Base-by-base conservation (phyloP, 805 yeast genomes). In the Priceomyces medius region DNA sequence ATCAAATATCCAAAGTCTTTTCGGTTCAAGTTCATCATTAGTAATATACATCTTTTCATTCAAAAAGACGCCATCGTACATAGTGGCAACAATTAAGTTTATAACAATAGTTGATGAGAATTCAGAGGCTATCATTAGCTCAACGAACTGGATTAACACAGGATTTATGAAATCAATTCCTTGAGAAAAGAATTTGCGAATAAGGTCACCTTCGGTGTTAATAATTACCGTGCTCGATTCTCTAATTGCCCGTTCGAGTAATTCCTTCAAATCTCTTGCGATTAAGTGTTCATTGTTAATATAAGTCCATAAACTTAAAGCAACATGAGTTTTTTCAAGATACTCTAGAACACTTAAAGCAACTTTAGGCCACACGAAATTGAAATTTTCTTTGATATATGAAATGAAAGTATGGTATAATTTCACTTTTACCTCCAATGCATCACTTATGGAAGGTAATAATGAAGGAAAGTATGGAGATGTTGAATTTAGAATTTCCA, bases 381-480 rank as follows among this genome's bases (percentile, higher is more conserved):
- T 51, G 44, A 80, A 79, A 54, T 82, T 81, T 3, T 59, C 40
- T 27, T 68, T 58, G 10, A 73, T 59, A 46, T 70, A 83, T 2
- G 53, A 53, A 8, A 80, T 65, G 13, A 85, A 65, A 39, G 64
- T 68, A 39, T 64, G 61, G 37, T 71, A 64, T 37, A 74, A 68
- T 4, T 62, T 53, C 3, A 70, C 60, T 39, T 95, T 76, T 40
- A 74, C 59, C 3, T 58, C 61, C 27, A 87, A 64, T 43, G 79
- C 82, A 13, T 73, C 76, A 7, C 63, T 68, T 8, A 81, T 50
- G 2, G 82, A 71, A 1, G 81, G 73, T 8, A 75, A 61, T 31
- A 73, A 61, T 3, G 77, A 68, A 3, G 88, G 81, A 14, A 83
- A 63, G 48, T 80, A 83, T 4, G 68, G 61, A 0, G 87, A 80